These are phyloP conservation scores for Taiozyma sp. DNA, from an alignment of 1,139 yeast species.

Conservation along the genomic window DNA sequence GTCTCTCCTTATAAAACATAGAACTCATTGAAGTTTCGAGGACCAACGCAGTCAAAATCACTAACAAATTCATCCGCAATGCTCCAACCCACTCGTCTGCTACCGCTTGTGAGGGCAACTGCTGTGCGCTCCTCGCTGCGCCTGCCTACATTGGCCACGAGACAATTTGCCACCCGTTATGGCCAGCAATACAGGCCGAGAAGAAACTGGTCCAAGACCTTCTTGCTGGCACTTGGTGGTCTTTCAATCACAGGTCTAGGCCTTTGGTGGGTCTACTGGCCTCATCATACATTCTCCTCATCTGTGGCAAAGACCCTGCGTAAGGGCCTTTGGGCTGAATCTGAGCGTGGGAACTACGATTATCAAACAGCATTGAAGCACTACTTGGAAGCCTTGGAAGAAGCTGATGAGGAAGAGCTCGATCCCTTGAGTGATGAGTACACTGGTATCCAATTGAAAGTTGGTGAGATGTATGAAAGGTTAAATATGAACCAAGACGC, in stretches of 20 bases:
- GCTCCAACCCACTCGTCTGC: background rate
- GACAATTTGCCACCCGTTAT: slow-evolving; percentile 6
- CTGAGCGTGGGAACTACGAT: slow-evolving; percentile 60
- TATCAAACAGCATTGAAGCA: slow-evolving; percentile 62
- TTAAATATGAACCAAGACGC: slow-evolving; percentile 61
- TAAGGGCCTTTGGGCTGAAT: slow-evolving; percentile 81
- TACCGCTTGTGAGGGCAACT: background rate
- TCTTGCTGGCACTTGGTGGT: slow-evolving; percentile 26
- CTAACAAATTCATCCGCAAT: background rate
- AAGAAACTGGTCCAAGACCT: slow-evolving; percentile 18
- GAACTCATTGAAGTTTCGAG: background rate
- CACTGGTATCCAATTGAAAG: slow-evolving; percentile 82
- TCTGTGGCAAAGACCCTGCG: slow-evolving; percentile 67
- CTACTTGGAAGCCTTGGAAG: slow-evolving; percentile 53
- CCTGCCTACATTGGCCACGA: background rate
- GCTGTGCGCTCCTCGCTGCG: background rate
- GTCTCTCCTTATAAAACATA: background rate
- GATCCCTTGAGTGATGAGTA: slow-evolving; percentile 61
- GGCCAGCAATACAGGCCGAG: slow-evolving; percentile 6
- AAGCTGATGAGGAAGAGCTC: slow-evolving; percentile 42
- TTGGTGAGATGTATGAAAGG: slow-evolving; percentile 82
- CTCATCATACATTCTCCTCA: slow-evolving; percentile 48
- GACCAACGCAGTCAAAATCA: background rate
- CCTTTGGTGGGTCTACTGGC: slow-evolving; percentile 56
- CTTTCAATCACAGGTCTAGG: slow-evolving; percentile 31